Evolutionary conservation across 116 monocot genomes (phyloP).

Genomic region (Iris pallida): DNA sequence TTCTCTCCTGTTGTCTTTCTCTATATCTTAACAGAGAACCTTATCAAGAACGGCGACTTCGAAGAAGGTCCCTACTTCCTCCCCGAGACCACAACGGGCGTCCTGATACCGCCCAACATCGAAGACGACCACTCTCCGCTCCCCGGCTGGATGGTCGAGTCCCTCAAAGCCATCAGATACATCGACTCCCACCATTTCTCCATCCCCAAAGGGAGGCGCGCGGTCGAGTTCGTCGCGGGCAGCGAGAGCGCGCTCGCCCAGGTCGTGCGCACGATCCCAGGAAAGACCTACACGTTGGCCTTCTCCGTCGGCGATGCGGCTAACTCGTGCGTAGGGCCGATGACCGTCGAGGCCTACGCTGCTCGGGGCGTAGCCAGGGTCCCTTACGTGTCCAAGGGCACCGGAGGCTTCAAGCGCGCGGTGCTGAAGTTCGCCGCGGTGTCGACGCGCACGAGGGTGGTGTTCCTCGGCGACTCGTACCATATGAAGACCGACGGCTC

Average conservation of each 20-base stretch:
- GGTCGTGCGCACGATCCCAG: slow-evolving; percentile 39
- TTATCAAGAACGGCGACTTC: slow-evolving; percentile 47
- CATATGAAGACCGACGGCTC: slow-evolving; percentile 48
- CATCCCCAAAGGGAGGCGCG: slow-evolving; percentile 44
- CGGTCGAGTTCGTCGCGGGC: slow-evolving; percentile 67
- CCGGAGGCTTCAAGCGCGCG: slow-evolving; percentile 50
- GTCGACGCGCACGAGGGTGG: slow-evolving; percentile 27
- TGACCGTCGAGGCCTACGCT: slow-evolving; percentile 64
- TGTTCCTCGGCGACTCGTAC: slow-evolving; percentile 56
- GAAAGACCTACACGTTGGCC: slow-evolving; percentile 37
- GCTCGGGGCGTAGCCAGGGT: slow-evolving; percentile 33
- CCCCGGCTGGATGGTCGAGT: slow-evolving; percentile 44
- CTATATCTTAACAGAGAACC: slow-evolving; percentile 11
- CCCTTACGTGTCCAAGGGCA: slow-evolving; percentile 55
- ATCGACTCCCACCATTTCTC: slow-evolving; percentile 53
- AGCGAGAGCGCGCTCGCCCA: slow-evolving; percentile 57
- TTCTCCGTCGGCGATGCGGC: slow-evolving; percentile 63
- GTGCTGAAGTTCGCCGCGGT: slow-evolving; percentile 44
- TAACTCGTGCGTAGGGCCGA: slow-evolving; percentile 44
- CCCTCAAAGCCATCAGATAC: slow-evolving; percentile 49
- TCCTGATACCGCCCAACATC: slow-evolving; percentile 51
- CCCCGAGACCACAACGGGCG: slow-evolving; percentile 35
- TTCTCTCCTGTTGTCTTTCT: not conserved
- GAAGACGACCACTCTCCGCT: slow-evolving; percentile 61
- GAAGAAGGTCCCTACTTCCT: slow-evolving; percentile 58